Base-by-base conservation (phyloP, 139 green algal genomes). In the Micractinium conductrix region DNA sequence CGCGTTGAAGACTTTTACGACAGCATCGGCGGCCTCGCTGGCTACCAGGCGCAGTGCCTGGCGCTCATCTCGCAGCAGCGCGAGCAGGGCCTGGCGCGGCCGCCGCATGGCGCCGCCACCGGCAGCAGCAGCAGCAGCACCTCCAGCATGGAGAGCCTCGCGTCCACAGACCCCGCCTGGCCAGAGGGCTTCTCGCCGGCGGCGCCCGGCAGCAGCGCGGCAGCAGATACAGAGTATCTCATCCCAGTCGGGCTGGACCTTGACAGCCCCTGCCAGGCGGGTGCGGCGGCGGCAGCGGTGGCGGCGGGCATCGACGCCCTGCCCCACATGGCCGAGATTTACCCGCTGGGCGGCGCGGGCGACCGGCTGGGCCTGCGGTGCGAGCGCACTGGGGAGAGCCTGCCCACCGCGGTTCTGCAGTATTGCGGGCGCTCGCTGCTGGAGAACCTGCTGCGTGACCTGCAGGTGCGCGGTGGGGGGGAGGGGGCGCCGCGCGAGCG, bases 341-440 rank as follows among this genome's bases (percentile, higher is more conserved):
- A 97, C 86, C 97, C 97, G 0, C 88, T 99, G 30, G 97, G 97
- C 38, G 97, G 96, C 50, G 96, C 96, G 28, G 96, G 96, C 0
- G 97, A 99, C 88, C 82, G 97, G 21, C 91, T 99, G 78, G 97
- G 97, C 5, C 91, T 99, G 50, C 75, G 90, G 19, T 95, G 95
- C 85, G 93, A 98, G 44, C 84, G 86, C 14, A 99, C 93, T 0
- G 97, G 97, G 0, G 93, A 99, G 80, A 87, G 89, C 75, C 89
- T 99, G 55, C 97, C 97, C 21, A 93, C 96, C 19, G 97, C 97
- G 0, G 92, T 99, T 90, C 92, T 99, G 84, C 93, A 92, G 21
- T 99, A 99, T 89, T 96, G 91, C 84, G 97, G 97, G 10, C 91
- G 96, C 35, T 92, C 93, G 17, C 93, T 99, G 83, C 89, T 99